Base-by-base conservation (phyloP, 768 basidiomycete species). In the Panaeolus cyanescens region DNA sequence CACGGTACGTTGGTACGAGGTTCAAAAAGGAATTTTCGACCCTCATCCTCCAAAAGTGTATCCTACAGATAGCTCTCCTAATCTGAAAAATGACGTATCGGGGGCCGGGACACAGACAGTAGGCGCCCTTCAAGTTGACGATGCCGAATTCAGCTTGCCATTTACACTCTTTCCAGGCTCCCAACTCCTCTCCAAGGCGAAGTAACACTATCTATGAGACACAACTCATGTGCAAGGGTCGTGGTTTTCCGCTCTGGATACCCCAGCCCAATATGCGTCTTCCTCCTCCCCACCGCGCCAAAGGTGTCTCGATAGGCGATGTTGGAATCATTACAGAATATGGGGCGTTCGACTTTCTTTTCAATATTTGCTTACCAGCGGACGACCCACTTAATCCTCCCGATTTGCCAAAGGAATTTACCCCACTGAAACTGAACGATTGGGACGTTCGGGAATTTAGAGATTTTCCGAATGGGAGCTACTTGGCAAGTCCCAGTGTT, bases 271-370 rank as follows among this genome's bases (percentile, higher is more conserved):
- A 71, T 36, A 58, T 55, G 30, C 60, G 39, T 9, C 61, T 73
- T 6, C 70, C 71, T 19, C 55, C 59, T 4, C 66, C 67, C 19
- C 71, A 73, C 53, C 67, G 64, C 54, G 62, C 59, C 5, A 58
- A 66, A 34, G 78, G 77, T 0, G 68, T 75, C 40, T 71, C 61
- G 30, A 76, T 79, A 37, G 79, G 79, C 1, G 79, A 80, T 56
- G 73, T 80, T 10, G 76, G 77, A 9, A 68, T 78, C n/a, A 60
- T 80, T 20, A 69, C 74, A 2, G 67, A 67, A 15, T 63, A 69
- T 55, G 79, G 78, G 53, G 64, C 62, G 6, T 80, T 80, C 32
- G 72, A 74, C 56, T 72, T 74, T 45, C 70, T 77, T 6, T 80
- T 79, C 67, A 79, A 78, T 59, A 69, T 79, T 7, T 75, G 73